Base-by-base conservation (phyloP, 345 rosid species). In the Murraya paniculata region DNA sequence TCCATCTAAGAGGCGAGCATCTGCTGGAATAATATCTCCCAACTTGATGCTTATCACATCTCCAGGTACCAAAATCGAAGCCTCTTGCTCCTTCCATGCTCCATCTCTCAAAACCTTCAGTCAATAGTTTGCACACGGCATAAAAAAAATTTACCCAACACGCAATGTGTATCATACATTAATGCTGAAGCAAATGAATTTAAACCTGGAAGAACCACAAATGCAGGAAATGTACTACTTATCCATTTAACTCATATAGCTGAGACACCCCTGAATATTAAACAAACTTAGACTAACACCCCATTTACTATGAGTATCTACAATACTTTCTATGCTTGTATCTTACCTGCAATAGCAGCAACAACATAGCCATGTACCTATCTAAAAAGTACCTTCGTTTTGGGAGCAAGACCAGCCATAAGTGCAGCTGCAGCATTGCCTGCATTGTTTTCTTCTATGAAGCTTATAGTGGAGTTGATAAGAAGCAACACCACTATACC, bases 341-440 rank as follows among this genome's bases (percentile, higher is more conserved):
- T 8, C 25, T 25, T 30, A 14, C 67, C 38, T 27, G 38, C 6
- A 28, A 30, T 31, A 31, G 9, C 24, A 8, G 28, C 2, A 30
- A 39, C 16, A 60, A 3, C 22, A 7, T 33, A 53, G 41, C 39
- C n/a, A 19, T 9, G 39, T 53, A 21, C 30, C 8, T 7, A 56
- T 33, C 31, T n/a, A 79, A 21, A 78, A 66, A 45, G 56, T 79
- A 88, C 93, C 82, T 91, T 92, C 55, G 97, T 89, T 81, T 93
- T 88, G 27, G 95, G 95, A 31, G 92, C 92, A n/a, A 89, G 86
- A 73, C 92, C 89, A 0, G 92, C 92, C 92, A 89, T 89, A 18
- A 89, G 93, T 65, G 97, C 93, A 28, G 94, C 94, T 1, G 97
- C 95, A 21, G 97, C 97, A 75, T 93, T 93, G 5, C 95, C 97